Evolutionary conservation across 352 stramenopile genomes (phyloP), one percentile per base, ranked within the genome.

Genomic region (Bremia lactucae): DNA sequence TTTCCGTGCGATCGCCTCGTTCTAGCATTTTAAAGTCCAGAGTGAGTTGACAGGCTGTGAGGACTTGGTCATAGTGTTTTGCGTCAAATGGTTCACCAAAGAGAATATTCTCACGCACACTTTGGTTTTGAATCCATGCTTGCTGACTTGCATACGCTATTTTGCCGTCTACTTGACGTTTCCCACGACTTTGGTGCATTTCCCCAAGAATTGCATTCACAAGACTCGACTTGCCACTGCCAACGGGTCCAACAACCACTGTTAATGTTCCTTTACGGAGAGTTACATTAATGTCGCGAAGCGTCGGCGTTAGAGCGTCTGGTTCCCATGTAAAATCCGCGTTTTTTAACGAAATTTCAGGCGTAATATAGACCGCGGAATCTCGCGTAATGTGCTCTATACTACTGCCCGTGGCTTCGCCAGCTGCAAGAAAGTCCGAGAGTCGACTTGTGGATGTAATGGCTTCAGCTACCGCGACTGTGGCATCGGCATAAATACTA

Each of bases 1-100:
- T 97, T 54, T 98, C 90, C 0, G 91, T 97, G 36, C 61, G 31
- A 53, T 98, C 93, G 1, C 92, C 91, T 10, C 89, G 52, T 22
- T 73, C 72, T 18, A 98, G 55, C 18, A 65, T 55, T 0, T 62
- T 31, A 6, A 87, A 52, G 55, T 98, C 93, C 18, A 81, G 72
- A 0, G 63, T 35, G 5, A 98, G 58, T 28, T 83, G 72, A 46
- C 87, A 97, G 0, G 72, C 70, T 6, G 57, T 35, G 7, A 96
- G 35, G 7, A 88, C 75, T 22, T 56, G 49, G 21, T 79, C 7
- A 25, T 77, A 79, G 19, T 71, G 57, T 5, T 49, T 45, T 0
- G 31, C 21, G 14, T 82, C 64, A 14, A 61, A 79, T 4, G 26
- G 22, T 20, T 60, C 45, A 5, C 68, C 72, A 37, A 81, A 83